Evolutionary conservation across 257 asterid species (phyloP).

Genomic region (Nicotiana otophora): DNA sequence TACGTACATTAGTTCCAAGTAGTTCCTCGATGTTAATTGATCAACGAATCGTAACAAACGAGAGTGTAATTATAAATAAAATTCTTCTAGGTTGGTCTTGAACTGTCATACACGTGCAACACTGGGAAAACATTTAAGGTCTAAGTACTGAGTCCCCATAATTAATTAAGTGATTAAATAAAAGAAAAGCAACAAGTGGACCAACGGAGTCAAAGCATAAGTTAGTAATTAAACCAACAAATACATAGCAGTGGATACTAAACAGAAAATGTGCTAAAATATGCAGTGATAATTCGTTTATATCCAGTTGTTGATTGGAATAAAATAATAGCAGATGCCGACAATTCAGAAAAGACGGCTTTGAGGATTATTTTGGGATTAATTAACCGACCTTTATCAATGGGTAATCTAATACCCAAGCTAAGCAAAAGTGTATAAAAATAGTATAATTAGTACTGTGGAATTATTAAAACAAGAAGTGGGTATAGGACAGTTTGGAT

Average conservation of each 20-base stretch:
- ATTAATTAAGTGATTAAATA: background rate
- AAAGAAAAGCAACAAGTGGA: background rate
- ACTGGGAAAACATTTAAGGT: background rate
- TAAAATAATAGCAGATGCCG: constrained; percentile 26
- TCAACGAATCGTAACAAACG: background rate
- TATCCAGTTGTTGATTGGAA: background rate
- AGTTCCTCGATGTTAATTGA: background rate
- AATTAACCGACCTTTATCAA: constrained; percentile 33
- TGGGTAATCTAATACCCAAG: constrained; percentile 40
- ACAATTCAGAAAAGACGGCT: constrained; percentile 49
- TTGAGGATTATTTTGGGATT: background rate
- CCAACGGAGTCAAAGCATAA: background rate
- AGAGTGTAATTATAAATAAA: background rate
- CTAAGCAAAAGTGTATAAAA: background rate
- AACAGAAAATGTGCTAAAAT: background rate
- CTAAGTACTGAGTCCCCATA: background rate
- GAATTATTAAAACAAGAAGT: background rate
- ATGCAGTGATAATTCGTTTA: background rate
- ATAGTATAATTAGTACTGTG: background rate
- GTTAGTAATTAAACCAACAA: background rate
- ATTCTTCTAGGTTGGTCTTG: constrained; percentile 1
- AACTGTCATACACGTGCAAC: constrained; percentile 42
- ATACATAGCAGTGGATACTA: too few species aligned
- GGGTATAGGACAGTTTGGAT: constrained; percentile 19
- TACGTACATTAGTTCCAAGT: background rate